Percentiles rank a stretch among this genome's conserved stretches.
phyloP scores from a whole-genome alignment of 2,329 filamentous ascomycete genomes.

The Dactylellina drechsleri region DNA sequence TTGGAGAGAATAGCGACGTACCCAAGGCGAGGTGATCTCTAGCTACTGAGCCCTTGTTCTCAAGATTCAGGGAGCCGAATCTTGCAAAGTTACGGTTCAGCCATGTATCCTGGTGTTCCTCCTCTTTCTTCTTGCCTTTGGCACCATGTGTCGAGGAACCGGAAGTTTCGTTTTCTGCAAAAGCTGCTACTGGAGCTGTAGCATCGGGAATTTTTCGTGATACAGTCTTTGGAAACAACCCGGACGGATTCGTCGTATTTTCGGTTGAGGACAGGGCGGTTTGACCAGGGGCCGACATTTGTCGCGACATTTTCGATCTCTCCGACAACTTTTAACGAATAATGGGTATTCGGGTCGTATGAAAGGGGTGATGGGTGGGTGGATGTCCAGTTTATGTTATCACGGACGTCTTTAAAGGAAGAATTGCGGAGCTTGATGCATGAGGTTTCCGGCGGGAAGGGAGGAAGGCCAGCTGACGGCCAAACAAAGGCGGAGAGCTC shows the following conservation, averaged over 20 bases:
- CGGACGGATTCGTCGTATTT: conserved; percentile 1
- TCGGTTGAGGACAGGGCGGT: conserved; percentile 6
- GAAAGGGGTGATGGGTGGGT: too few species aligned
- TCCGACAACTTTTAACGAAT: too few species aligned
- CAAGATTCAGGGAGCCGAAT: conserved; percentile 73
- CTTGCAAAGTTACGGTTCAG: conserved; percentile 40
- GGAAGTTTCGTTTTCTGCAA: conserved; percentile 22
- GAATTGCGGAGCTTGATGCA: conserved; percentile 18
- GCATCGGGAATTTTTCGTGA: conserved; percentile 33
- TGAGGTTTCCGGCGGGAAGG: conserved; percentile 15
- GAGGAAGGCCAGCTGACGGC: conserved; percentile 23
- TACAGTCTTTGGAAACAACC: conserved; percentile 14
- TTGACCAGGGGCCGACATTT: conserved; percentile 33
- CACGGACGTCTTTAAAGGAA: not conserved
- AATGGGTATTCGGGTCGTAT: too few species aligned
- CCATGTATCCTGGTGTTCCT: conserved; percentile 34
- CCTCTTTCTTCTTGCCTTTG: conserved; percentile 47
- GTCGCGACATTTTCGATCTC: conserved; percentile 33
- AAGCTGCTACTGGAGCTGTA: conserved; percentile 8
- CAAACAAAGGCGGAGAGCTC: not conserved
- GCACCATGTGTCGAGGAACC: conserved; percentile 38
- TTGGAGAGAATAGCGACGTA: conserved; percentile 60
- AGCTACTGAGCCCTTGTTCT: conserved; percentile 86
- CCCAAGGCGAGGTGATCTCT: conserved; percentile 83
- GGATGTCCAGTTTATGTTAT: too few species aligned